Conservation (phyloP, 2,329 filamentous ascomycete genomes). For the Alternaria sp. region DNA sequence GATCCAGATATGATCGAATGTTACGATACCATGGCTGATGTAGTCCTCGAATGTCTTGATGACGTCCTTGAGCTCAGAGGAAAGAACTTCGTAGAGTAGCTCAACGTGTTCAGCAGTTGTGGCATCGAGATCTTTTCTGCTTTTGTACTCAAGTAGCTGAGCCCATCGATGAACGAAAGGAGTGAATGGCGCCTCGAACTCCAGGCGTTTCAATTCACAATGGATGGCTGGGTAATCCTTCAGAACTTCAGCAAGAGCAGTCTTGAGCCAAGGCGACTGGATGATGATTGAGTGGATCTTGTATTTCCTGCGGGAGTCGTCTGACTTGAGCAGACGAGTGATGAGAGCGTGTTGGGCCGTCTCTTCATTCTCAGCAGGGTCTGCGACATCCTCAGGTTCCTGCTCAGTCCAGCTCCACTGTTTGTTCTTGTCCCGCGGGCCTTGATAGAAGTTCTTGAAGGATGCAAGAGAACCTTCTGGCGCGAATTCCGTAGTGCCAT, state of each 20-base stretch:
- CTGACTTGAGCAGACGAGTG: conserved; percentile 47
- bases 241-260: conserved; percentile 62
- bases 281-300: conserved; percentile 68
- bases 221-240: conserved; percentile 66
- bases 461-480: conserved; percentile 23
- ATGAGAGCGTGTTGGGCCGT: conserved; percentile 63
- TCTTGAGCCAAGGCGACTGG: conserved; percentile 67
- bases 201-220: conserved; percentile 64
- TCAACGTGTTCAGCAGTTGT: conserved; percentile 44
- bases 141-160: conserved; percentile 29
- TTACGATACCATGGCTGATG: conserved; percentile 44
- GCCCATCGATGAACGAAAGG: conserved; percentile 71
- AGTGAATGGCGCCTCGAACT: conserved; percentile 66
- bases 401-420: conserved; percentile 35
- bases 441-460: conserved; percentile 29
- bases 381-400: conserved; percentile 30
- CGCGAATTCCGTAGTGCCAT: not conserved
- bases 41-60: conserved; percentile 49
- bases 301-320: conserved; percentile 65
- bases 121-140: conserved; percentile 22
- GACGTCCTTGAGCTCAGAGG: conserved; percentile 47
- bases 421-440: conserved; percentile 31
- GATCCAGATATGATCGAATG: conserved; percentile 52
- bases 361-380: conserved; percentile 63
- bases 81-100: conserved; percentile 46